These are phyloP conservation scores for Graphilbum sp. DNA, from an alignment of 2,329 filamentous ascomycete species.

Conservation along the genomic window DNA sequence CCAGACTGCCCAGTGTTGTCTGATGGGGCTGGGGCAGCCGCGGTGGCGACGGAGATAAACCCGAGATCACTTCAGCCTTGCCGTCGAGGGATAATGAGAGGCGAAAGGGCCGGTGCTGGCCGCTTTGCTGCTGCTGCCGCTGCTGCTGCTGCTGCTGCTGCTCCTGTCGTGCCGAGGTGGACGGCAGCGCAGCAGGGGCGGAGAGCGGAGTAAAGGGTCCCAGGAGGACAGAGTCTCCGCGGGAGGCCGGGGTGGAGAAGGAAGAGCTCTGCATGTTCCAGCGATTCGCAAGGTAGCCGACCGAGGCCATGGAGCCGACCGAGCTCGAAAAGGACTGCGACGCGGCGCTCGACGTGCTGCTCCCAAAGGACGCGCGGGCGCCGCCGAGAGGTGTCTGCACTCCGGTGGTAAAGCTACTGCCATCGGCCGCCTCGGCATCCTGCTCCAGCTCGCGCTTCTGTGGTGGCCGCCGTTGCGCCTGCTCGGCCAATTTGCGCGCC, in stretches of 20 bases:
- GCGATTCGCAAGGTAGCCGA: constrained; percentile 35
- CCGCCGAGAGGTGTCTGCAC: neutral
- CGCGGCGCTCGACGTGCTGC: neutral
- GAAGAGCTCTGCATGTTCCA: constrained; percentile 38
- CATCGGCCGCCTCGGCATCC: neutral
- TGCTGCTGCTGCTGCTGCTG: constrained; percentile 1
- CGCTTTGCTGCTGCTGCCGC: constrained; percentile 11
- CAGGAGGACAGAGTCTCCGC: constrained; percentile 26
- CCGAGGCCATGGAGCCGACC: constrained; percentile 12
- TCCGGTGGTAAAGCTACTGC: neutral
- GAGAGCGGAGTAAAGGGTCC: constrained; percentile 28
- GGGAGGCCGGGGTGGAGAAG: constrained; percentile 30
- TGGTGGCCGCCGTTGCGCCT: constrained; percentile 3
- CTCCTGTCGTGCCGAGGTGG: constrained; percentile 12
- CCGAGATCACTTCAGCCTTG: constrained; percentile 67
- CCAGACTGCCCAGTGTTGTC: constrained; percentile 8
- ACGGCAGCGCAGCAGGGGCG: constrained; percentile 12
- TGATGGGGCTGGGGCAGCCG: constrained; percentile 33
- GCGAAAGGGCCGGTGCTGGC: constrained; percentile 35
- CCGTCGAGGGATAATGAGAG: constrained; percentile 77
- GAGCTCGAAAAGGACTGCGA: constrained; percentile 13
- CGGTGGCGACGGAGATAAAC: constrained; percentile 53
- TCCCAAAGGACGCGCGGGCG: neutral
- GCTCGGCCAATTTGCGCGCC: constrained; percentile 5
- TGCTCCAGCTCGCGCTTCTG: neutral